Conservation (phyloP, 1,284 basidiomycete genomes). For the Ustilago trichophora region DNA sequence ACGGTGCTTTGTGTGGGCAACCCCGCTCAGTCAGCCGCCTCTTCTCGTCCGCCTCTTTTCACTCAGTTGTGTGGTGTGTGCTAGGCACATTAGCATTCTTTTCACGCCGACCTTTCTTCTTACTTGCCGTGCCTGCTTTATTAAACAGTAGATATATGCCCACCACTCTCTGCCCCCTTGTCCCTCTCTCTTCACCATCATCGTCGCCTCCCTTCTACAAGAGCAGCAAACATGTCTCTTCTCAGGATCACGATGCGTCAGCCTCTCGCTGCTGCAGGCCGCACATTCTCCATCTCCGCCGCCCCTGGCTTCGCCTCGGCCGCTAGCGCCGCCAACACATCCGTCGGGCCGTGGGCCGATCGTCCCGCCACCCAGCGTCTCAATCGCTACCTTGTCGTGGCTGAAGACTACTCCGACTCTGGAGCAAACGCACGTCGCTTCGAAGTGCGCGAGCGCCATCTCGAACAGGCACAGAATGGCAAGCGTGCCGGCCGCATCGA, state of each 20-base stretch:
- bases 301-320: slow-evolving; percentile 7
- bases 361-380: slow-evolving; percentile 13
- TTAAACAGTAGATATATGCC: no score
- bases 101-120: no score
- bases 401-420: slow-evolving; percentile 41
- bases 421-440: slow-evolving; percentile 46
- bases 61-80: no score
- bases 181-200: no score
- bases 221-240: slow-evolving; percentile 14
- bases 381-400: slow-evolving; percentile 53
- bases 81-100: no score
- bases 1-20: no score
- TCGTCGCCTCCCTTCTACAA: no score
- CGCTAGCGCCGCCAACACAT: background rate
- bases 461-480: slow-evolving; percentile 45
- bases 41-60: no score
- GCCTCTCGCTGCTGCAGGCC: background rate
- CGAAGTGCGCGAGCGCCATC: slow-evolving; percentile 54
- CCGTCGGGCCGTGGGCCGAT: slow-evolving; percentile 41
- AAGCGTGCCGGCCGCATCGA: slow-evolving; percentile 50
- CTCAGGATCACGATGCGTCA: background rate
- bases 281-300: slow-evolving; percentile 9
- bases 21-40: no score
- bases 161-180: no score
- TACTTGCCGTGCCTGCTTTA: no score